These are phyloP conservation scores for Sequoia sempervirens DNA, from an alignment of 75 land plant genomes.

Conservation along the genomic window DNA sequence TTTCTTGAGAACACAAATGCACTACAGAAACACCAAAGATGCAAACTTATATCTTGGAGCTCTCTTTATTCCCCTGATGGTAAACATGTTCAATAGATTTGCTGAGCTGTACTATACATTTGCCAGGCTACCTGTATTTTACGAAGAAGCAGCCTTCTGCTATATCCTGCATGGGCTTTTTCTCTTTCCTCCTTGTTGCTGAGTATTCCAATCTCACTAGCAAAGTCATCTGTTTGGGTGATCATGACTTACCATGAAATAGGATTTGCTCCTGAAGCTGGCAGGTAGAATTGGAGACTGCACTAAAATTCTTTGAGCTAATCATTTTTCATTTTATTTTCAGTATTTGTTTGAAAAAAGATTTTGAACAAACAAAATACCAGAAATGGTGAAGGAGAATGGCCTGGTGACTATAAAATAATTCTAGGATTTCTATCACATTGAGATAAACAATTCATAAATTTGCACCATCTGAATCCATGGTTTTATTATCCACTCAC, in stretches of 20 bases:
- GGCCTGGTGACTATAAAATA: background rate
- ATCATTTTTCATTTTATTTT: background rate
- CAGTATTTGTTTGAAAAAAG: background rate
- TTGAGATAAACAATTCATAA: background rate
- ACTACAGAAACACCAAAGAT: slow-evolving; percentile 11
- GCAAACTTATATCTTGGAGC: slow-evolving; percentile 18
- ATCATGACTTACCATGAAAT: slow-evolving; percentile 19
- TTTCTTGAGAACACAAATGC: slow-evolving; percentile 23
- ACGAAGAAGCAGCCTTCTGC: slow-evolving; percentile 14
- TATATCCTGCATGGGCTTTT: slow-evolving; percentile 29
- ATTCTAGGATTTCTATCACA: background rate
- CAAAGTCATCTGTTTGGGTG: slow-evolving; percentile 19
- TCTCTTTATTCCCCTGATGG: slow-evolving; percentile 16
- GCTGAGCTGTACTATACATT: slow-evolving; percentile 27
- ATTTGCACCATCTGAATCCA: background rate
- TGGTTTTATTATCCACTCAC: background rate
- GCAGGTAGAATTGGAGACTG: slow-evolving; percentile 10
- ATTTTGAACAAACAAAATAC: background rate
- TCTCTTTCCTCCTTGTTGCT: slow-evolving; percentile 15
- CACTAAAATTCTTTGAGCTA: background rate
- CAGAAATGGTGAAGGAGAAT: background rate
- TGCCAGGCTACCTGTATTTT: slow-evolving; percentile 25
- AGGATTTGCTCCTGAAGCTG: slow-evolving; percentile 31
- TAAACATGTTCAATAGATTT: slow-evolving; percentile 31
- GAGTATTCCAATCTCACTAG: slow-evolving; percentile 26